Evolutionary conservation across 2,329 filamentous ascomycete species (phyloP), one percentile per base, ranked within the genome.

Genomic region (Westerdykella ornata): DNA sequence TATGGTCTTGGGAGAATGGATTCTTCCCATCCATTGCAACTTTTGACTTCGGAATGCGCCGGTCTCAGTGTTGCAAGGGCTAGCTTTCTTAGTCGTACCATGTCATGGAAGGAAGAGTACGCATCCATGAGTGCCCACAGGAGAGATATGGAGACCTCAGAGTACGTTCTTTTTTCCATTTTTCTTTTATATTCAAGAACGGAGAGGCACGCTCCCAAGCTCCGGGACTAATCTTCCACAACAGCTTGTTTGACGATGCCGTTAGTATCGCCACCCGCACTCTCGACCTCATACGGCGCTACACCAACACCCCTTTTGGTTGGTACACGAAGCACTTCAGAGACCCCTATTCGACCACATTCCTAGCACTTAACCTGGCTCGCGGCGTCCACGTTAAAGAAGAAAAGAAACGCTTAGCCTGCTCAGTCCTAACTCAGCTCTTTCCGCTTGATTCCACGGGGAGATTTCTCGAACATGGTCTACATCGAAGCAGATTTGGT

Each of bases 161-260:
- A 38, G 52, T 53, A 45, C 35, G 48, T 44, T 11, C 19, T 22
- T 14, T 41, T 32, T 32, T 13, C 37, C 5, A n/a, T 29, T 12
- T 35, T 26, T 15, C 6, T 28, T 37, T 11, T 20, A 35, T 7
- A 3, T 11, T 36, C 28, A n/a, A n/a, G n/a, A n/a, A n/a, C n/a
- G n/a, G n/a, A n/a, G n/a, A n/a, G n/a, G n/a, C n/a, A n/a, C n/a
- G n/a, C 28, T 32, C 9, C 31, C 32, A 15, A 38, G 32, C 16
- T 28, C 17, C 33, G n/a, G 16, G 17, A 16, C 35, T 29, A 28
- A 29, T 19, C 15, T 6, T 14, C 6, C 19, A 16, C n/a, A 18
- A 37, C 15, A 55, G 52, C 16, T 42, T 49, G 9, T 53, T 51
- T 19, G 43, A 42, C 11, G 52, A 53, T n/a, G 52, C 52, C 11